Percentiles rank a stretch among this genome's conserved stretches.
phyloP scores from a whole-genome alignment of 345 rosid genomes.

The Salix viminalis region DNA sequence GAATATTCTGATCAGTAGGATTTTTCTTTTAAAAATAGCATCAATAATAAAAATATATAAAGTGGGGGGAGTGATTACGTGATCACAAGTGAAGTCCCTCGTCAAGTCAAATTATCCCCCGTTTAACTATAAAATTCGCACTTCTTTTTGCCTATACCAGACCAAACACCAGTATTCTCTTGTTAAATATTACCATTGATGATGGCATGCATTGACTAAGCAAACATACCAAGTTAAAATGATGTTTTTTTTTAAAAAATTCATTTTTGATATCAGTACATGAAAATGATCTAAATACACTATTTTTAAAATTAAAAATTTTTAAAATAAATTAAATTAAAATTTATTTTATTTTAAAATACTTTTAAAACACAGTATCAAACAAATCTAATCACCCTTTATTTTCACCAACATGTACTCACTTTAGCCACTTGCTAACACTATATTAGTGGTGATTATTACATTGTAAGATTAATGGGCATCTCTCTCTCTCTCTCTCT shows the following conservation, averaged over 20 bases:
- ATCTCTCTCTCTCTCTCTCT: neutral
- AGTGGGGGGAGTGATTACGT: neutral
- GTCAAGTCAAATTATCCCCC: neutral
- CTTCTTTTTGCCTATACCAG: no score
- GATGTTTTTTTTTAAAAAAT: no score
- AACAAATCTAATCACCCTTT: neutral
- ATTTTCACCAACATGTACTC: neutral
- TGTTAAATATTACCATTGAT: neutral
- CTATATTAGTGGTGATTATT: neutral
- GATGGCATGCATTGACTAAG: neutral
- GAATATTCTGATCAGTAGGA: neutral
- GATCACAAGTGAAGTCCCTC: neutral
- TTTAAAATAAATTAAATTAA: no score
- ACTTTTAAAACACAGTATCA: no score
- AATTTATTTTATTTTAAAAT: no score
- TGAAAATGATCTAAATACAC: no score
- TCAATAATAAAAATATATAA: neutral
- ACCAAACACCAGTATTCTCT: neutral
- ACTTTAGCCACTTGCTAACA: neutral
- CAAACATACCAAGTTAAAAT: neutral
- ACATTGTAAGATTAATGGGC: neutral
- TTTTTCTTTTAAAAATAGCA: neutral
- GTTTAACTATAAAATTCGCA: neutral
- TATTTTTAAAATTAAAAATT: no score
- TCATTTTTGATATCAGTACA: no score